Conservation (phyloP, 2,329 filamentous ascomycete genomes). For the Botrytis pseudocinerea region DNA sequence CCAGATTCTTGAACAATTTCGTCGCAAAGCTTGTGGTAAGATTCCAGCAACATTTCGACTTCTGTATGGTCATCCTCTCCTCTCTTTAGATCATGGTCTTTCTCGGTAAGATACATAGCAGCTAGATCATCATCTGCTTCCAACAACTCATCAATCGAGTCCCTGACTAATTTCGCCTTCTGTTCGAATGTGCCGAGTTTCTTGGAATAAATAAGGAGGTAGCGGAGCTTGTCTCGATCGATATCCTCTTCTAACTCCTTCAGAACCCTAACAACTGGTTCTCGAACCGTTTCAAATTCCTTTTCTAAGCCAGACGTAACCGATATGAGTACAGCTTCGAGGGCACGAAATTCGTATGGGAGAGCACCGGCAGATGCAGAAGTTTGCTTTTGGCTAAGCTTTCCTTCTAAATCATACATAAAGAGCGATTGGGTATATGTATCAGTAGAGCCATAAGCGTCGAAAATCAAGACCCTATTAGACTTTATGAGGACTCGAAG, state of each 20-base stretch:
- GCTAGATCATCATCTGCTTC: conserved; percentile 95
- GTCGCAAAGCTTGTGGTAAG: conserved; percentile 96
- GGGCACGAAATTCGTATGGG: conserved; percentile 92
- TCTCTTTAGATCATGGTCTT: conserved; percentile 69
- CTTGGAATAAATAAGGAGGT: conserved; percentile 91
- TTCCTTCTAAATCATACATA: conserved; percentile 95
- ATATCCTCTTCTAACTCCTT: conserved; percentile 95
- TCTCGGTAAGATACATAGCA: conserved; percentile 93
- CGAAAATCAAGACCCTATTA: conserved; percentile 91
- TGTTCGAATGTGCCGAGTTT: conserved; percentile 96
- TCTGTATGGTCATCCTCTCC: conserved; percentile 89
- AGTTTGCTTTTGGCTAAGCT: conserved; percentile 76
- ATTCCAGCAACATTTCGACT: conserved; percentile 94
- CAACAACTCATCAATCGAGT: conserved; percentile 91
- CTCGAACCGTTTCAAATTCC: conserved; percentile 90
- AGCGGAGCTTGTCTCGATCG: conserved; percentile 86
- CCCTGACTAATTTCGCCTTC: conserved; percentile 88
- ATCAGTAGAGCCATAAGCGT: conserved; percentile 91
- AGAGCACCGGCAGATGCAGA: conserved; percentile 62
- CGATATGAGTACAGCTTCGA: conserved; percentile 92
- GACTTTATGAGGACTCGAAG: conserved; percentile 93
- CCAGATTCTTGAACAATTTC: conserved; percentile 96
- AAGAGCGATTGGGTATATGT: conserved; percentile 95
- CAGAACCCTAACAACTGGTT: conserved; percentile 86
- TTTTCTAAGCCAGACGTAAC: conserved; percentile 90